Percentiles rank a stretch among this genome's conserved stretches.
Conservation (phyloP, 768 basidiomycete genomes). For the Tremella yokohamensis region DNA sequence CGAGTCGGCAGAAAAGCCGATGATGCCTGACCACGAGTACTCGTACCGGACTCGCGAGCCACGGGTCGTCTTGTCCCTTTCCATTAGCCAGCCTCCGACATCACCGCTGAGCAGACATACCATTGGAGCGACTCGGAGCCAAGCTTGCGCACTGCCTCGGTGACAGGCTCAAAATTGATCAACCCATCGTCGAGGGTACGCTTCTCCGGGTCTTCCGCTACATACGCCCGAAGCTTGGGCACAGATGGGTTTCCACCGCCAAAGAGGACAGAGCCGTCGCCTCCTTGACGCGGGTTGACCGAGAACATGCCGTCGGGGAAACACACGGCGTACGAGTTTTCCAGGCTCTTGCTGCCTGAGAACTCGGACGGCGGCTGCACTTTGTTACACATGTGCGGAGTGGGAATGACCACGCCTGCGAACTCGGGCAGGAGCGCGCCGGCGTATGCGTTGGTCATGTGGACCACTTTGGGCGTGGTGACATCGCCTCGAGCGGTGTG, state of each 20-base stretch:
- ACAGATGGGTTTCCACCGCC: slow-evolving; percentile 24
- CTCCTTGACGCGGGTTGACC: slow-evolving; percentile 20
- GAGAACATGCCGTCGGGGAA: slow-evolving; percentile 24
- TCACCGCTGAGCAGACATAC: slow-evolving; percentile 23
- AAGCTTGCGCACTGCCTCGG: slow-evolving; percentile 33
- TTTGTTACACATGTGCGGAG: slow-evolving; percentile 52
- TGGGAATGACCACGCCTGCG: slow-evolving; percentile 10
- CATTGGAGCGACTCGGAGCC: slow-evolving; percentile 39
- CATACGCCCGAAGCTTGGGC: slow-evolving; percentile 18
- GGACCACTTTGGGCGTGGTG: slow-evolving; percentile 63
- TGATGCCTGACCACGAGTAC: slow-evolving; percentile 41
- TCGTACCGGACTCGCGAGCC: slow-evolving; percentile 24
- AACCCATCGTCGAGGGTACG: slow-evolving; percentile 23
- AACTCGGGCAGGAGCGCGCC: slow-evolving; percentile 60
- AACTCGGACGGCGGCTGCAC: slow-evolving; percentile 43
- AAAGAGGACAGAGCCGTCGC: slow-evolving; percentile 25
- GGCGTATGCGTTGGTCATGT: slow-evolving; percentile 81
- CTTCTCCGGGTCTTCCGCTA: slow-evolving; percentile 18
- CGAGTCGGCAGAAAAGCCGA: slow-evolving; percentile 26
- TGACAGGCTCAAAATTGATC: slow-evolving; percentile 37
- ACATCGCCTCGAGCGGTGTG: slow-evolving; percentile 64
- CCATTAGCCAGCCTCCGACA: neutral
- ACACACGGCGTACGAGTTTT: slow-evolving; percentile 24
- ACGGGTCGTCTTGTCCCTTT: neutral
- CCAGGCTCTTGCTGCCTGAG: slow-evolving; percentile 28